These are phyloP conservation scores for Mucor saturninus DNA, from an alignment of 371 early-diverging fungal species.

Conservation along the genomic window DNA sequence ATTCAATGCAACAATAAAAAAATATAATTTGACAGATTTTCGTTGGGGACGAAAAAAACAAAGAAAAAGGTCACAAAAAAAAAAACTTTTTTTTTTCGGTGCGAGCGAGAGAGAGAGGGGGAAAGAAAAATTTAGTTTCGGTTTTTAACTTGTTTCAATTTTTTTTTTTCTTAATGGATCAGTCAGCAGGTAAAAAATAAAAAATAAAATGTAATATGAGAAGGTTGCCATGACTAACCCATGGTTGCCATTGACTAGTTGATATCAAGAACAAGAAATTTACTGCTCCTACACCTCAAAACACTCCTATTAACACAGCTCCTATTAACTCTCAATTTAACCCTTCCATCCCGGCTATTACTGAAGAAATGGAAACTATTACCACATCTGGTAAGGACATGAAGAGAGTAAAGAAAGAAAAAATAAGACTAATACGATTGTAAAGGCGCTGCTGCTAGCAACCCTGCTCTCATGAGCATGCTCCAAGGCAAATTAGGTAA, in stretches of 20 bases:
- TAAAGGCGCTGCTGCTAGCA: conserved; percentile 37
- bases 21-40: background rate
- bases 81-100: background rate
- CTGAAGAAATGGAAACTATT: conserved; percentile 57
- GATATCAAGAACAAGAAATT: conserved; percentile 49
- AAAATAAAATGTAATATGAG: background rate
- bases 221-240: no score
- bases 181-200: conserved; percentile 35
- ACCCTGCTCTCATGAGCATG: conserved; percentile 61
- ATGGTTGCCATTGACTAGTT: conserved; percentile 10
- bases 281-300: conserved; percentile 64
- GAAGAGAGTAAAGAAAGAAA: conserved; percentile 1
- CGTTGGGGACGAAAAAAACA: conserved; percentile 7
- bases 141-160: conserved; percentile 19
- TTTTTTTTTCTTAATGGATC: conserved; percentile 35
- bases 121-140: conserved; percentile 4
- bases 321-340: conserved; percentile 60
- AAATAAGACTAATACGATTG: conserved; percentile 3
- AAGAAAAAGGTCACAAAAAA: background rate
- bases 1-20: no score
- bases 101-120: background rate
- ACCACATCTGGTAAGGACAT: conserved; percentile 37
- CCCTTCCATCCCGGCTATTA: conserved; percentile 49
- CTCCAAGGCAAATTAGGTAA: conserved; percentile 74
- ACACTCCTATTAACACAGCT: conserved; percentile 73